These are phyloP conservation scores for Monilinia polystroma DNA, from an alignment of 2,329 filamentous ascomycete species.

Conservation along the genomic window DNA sequence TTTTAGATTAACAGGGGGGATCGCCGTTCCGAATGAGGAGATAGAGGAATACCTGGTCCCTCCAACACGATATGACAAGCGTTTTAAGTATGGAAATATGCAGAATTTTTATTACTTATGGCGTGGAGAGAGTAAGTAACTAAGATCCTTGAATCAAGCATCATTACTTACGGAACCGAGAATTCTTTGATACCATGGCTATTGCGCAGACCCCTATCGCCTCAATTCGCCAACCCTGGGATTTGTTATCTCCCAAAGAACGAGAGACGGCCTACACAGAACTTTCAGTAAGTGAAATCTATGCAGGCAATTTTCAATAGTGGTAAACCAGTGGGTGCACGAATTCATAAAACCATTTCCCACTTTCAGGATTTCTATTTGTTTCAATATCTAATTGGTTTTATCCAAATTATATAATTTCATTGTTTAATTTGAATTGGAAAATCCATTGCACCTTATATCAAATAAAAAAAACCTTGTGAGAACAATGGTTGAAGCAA, in stretches of 20 bases:
- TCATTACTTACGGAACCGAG: neutral
- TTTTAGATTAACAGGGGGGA: slow-evolving; percentile 3
- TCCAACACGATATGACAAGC: neutral
- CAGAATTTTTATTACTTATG: slow-evolving; percentile 11
- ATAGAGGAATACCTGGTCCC: neutral
- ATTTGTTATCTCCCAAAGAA: neutral
- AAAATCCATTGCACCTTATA: no score
- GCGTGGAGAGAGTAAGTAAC: slow-evolving; percentile 1
- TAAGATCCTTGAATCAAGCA: neutral
- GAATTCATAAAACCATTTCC: no score
- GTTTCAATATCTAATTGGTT: no score
- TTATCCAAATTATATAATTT: no score
- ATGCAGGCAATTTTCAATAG: neutral
- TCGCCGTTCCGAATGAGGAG: neutral
- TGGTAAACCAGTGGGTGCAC: no score
- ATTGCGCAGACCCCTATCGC: slow-evolving; percentile 14
- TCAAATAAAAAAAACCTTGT: no score
- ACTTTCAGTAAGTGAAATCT: neutral
- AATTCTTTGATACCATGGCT: slow-evolving; percentile 12
- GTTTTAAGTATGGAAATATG: slow-evolving; percentile 1
- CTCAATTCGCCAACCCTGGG: slow-evolving; percentile 7
- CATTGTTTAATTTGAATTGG: no score
- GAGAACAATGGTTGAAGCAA: no score
- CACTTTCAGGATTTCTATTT: no score
- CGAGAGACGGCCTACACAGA: neutral